A percentile compares a stretch with the other conserved stretches of the same genome.
Evolutionary conservation across 352 stramenopile genomes (phyloP).

Genomic region (Blastocystis sp.): DNA sequence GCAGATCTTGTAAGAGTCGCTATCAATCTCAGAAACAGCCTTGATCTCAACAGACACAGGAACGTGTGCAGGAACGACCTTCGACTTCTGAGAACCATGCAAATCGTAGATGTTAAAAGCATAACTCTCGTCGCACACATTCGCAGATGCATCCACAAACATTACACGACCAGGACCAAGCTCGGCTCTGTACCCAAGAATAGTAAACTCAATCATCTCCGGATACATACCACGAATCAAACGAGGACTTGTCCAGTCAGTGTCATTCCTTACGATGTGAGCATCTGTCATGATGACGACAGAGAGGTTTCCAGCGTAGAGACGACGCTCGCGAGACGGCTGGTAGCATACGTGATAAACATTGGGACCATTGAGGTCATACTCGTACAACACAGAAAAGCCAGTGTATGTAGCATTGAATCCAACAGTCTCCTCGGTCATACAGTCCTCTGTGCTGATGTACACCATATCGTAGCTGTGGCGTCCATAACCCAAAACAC

Average conservation of each 20-base stretch:
- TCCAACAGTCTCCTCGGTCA: neutral
- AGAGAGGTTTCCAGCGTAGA: neutral
- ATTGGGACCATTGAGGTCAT: neutral
- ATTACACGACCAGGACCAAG: constrained; percentile 1
- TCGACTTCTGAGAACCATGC: neutral
- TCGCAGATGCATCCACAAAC: constrained; percentile 1
- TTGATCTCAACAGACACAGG: neutral
- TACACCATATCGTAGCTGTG: constrained; percentile 10
- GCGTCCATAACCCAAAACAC: constrained; percentile 8
- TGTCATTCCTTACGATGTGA: no score
- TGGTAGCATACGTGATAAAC: constrained; percentile 48
- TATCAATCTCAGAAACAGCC: neutral
- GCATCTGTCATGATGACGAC: constrained; percentile 14
- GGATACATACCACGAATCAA: constrained; percentile 42
- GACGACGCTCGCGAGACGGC: neutral
- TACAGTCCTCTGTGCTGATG: constrained; percentile 18
- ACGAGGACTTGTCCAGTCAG: no score
- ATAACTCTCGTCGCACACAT: neutral
- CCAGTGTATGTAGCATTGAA: constrained; percentile 21
- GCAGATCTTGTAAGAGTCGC: constrained; percentile 21
- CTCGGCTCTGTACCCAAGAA: neutral
- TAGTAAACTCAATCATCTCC: neutral
- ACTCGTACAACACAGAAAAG: neutral
- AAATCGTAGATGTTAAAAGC: constrained; percentile 39
- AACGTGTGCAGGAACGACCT: neutral